These are phyloP conservation scores for Corchorus capsularis DNA, from an alignment of 345 rosid species.

Conservation along the genomic window DNA sequence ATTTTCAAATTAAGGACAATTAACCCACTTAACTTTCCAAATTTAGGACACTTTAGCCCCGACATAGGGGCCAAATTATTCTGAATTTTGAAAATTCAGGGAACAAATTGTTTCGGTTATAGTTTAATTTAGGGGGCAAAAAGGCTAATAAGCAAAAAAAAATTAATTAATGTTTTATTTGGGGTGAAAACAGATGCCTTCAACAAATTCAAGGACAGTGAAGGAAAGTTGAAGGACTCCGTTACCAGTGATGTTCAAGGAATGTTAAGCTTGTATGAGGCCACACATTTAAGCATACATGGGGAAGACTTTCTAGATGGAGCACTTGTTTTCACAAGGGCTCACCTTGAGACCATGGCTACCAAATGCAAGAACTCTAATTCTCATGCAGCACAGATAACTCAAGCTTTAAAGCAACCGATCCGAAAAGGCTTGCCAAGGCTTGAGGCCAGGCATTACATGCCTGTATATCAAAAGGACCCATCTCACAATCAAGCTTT, in stretches of 20 bases:
- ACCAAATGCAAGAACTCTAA: neutral
- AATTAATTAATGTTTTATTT: neutral
- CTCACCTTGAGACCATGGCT: neutral
- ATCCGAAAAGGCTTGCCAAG: slow-evolving; percentile 24
- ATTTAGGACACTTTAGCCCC: no score
- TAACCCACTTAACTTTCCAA: no score
- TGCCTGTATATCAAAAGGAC: slow-evolving; percentile 20
- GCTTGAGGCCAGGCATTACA: slow-evolving; percentile 25
- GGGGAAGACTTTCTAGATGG: slow-evolving; percentile 24
- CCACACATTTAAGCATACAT: slow-evolving; percentile 26
- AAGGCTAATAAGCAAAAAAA: neutral
- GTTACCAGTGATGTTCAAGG: slow-evolving; percentile 17
- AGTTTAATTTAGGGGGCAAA: no score
- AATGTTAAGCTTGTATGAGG: slow-evolving; percentile 36
- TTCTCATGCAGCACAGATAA: slow-evolving; percentile 6
- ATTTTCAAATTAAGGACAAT: no score
- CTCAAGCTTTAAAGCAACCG: slow-evolving; percentile 14
- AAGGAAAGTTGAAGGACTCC: slow-evolving; percentile 30
- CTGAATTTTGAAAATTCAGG: no score
- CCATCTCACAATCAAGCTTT: slow-evolving; percentile 11
- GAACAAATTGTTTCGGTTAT: no score
- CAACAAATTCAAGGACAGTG: slow-evolving; percentile 21
- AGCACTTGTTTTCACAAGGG: slow-evolving; percentile 22
- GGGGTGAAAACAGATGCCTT: slow-evolving; percentile 26
- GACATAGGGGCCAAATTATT: no score